Evolutionary conservation across 1,284 basidiomycete genomes (phyloP), one percentile per base, ranked within the genome.

Genomic region (Farysia itapuensis): DNA sequence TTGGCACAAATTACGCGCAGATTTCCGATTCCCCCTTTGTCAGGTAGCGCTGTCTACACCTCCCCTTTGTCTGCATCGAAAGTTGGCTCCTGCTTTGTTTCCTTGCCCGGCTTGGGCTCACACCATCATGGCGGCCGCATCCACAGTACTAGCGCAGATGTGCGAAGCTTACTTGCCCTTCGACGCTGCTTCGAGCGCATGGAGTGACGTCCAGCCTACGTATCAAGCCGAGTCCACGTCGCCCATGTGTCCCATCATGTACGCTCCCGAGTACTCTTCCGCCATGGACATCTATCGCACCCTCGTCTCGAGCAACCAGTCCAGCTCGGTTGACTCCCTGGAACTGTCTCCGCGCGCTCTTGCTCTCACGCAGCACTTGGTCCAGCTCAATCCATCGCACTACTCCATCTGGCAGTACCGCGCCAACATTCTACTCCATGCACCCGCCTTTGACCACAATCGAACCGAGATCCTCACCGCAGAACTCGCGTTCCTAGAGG

Each of bases 341-440:
- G 74, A 75, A 28, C 43, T 57, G 2, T 59, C 52, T 4, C 36
- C 56, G 0, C 54, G 74, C 12, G 68, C 60, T 0, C 54, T 75
- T 0, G 60, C 53, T 1, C 56, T 75, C 6, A 75, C 74, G 0
- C 37, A 61, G 26, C 60, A 68, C 40, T 44, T 75, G 5, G 56
- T 67, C 34, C 12, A 45, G 16, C 42, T 74, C 34, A 73, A 74
- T 31, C 65, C 72, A 2, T 53, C 56, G 14, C 66, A 67, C 29
- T 75, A 73, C 25, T 54, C 50, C 24, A 39, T 74, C 1, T 75
- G 74, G 74, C 60, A 68, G 24, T 75, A 64, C 31, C 57, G 74
- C 0, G 67, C 70, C 0, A 38, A 58, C 33, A 59, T 74, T 16
- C 44, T 75, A 5, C 42, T 67, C 15, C 35, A 57, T 33, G 41